Percentiles rank a stretch among this genome's conserved stretches.
These are phyloP conservation scores for Monosporascus sp. DNA, from an alignment of 2,329 filamentous ascomycete genomes.

Conservation along the genomic window DNA sequence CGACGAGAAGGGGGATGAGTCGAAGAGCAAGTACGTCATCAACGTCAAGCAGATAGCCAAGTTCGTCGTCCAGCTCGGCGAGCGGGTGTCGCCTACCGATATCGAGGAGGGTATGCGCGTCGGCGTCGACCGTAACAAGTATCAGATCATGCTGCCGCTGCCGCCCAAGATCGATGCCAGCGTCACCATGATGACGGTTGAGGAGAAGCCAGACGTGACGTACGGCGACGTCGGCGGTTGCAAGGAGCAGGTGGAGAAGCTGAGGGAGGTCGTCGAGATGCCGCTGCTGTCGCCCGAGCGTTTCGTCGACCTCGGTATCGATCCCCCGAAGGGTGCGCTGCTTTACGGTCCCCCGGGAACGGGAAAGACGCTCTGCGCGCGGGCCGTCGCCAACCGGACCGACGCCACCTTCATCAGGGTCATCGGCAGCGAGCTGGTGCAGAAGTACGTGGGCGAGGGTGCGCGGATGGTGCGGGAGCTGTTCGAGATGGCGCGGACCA, in stretches of 20 bases:
- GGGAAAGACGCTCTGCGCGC: constrained; percentile 96
- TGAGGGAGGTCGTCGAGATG: constrained; percentile 98
- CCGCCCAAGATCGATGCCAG: constrained; percentile 98
- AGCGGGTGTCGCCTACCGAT: constrained; percentile 95
- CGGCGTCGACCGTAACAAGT: constrained; percentile 97
- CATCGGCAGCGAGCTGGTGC: constrained; percentile 94
- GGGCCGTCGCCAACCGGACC: constrained; percentile 95
- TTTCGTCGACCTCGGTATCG: constrained; percentile 97
- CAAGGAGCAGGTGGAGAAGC: constrained; percentile 99
- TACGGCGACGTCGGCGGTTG: constrained; percentile 98
- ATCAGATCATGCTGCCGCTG: constrained; percentile 93
- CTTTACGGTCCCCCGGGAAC: constrained; percentile 96
- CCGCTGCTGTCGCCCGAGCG: constrained; percentile 91
- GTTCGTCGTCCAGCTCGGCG: constrained; percentile 96
- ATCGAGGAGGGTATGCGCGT: constrained; percentile 99
- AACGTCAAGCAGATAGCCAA: constrained; percentile 99
- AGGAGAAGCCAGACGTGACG: constrained; percentile 98
- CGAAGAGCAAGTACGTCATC: constrained; percentile 99
- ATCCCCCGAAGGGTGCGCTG: constrained; percentile 93
- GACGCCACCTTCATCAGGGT: constrained; percentile 98
- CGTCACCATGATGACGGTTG: constrained; percentile 99
- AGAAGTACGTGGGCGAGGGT: constrained; percentile 98
- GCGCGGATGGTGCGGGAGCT: constrained; percentile 97
- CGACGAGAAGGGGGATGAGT: constrained; percentile 79
- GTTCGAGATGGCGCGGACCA: constrained; percentile 98